Conservation (phyloP, 2,329 filamentous ascomycete genomes). For the Purpureocillium lavendulum region DNA sequence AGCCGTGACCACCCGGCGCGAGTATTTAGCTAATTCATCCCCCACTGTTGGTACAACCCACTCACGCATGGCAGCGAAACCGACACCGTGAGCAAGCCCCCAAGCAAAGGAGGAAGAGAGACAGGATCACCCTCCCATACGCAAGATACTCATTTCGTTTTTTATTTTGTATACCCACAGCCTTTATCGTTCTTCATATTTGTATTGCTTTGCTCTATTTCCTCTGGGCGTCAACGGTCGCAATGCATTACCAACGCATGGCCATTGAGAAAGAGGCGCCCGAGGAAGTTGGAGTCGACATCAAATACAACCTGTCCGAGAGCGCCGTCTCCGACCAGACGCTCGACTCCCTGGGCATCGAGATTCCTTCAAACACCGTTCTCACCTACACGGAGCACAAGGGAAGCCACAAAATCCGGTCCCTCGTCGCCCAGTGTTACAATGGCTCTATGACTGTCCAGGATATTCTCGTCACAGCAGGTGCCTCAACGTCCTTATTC, state of each 20-base stretch:
- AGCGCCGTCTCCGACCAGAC: constrained; percentile 14
- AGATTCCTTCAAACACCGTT: constrained; percentile 10
- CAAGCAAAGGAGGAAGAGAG: too few relatives aligned
- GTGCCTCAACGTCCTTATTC: constrained; percentile 13
- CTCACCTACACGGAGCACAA: constrained; percentile 13
- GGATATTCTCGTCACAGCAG: constrained; percentile 13
- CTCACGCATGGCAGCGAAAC: too few relatives aligned
- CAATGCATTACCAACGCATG: constrained; percentile 17
- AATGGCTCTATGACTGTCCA: constrained; percentile 6
- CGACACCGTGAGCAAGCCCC: too few relatives aligned
- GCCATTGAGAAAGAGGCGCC: constrained; percentile 15
- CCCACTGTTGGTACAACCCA: too few relatives aligned
- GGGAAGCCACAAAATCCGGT: constrained; percentile 9
- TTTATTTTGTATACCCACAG: too few relatives aligned
- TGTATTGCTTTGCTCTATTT: too few relatives aligned
- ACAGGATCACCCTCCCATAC: too few relatives aligned
- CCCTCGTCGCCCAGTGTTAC: constrained; percentile 7
- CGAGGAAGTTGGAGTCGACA: constrained; percentile 13
- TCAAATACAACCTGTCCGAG: constrained; percentile 15
- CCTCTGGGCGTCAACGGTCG: too few relatives aligned
- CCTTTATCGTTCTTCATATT: too few relatives aligned
- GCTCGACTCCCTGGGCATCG: constrained; percentile 8
- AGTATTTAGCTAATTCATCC: too few relatives aligned
- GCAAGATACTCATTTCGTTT: too few relatives aligned
- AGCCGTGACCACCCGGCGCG: too few relatives aligned